These are phyloP conservation scores for Lagenidium giganteum DNA, from an alignment of 352 stramenopile genomes.

Conservation along the genomic window DNA sequence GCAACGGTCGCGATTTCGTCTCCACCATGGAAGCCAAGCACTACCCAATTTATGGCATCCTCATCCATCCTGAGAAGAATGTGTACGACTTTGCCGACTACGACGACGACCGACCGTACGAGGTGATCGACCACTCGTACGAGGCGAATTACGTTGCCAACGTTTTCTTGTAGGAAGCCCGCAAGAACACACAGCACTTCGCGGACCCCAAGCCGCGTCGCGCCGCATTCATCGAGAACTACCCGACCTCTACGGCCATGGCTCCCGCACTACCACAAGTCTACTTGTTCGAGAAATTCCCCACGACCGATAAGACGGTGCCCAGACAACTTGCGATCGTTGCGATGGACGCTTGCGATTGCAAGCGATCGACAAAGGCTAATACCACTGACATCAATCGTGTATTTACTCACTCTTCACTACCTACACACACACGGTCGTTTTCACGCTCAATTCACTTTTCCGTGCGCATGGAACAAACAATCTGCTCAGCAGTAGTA, in stretches of 20 bases:
- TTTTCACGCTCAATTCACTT: too few relatives aligned
- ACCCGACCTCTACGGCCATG: slow-evolving; percentile 41
- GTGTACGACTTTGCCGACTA: slow-evolving; percentile 80
- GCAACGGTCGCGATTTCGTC: slow-evolving; percentile 69
- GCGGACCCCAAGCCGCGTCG: slow-evolving; percentile 25
- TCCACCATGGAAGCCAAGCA: slow-evolving; percentile 77
- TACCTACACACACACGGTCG: too few relatives aligned
- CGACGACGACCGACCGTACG: slow-evolving; percentile 43
- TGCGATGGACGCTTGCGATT: too few relatives aligned
- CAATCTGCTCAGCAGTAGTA: slow-evolving; percentile 37
- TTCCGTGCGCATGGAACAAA: too few relatives aligned
- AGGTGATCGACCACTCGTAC: slow-evolving; percentile 73
- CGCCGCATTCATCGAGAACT: slow-evolving; percentile 57
- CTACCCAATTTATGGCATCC: slow-evolving; percentile 83
- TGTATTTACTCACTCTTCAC: too few relatives aligned
- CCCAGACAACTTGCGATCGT: too few relatives aligned
- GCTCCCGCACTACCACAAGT: too few relatives aligned
- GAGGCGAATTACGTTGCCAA: slow-evolving; percentile 52
- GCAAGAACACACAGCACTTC: slow-evolving; percentile 48
- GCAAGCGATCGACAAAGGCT: too few relatives aligned
- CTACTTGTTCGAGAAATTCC: too few relatives aligned
- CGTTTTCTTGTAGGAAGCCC: slow-evolving; percentile 58
- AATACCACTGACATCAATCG: too few relatives aligned
- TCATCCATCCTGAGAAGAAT: slow-evolving; percentile 91
- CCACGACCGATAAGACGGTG: too few relatives aligned